Evolutionary conservation across 164 flowering plant genomes (phyloP), one percentile per base, ranked within the genome.

Genomic region (Echeveria elegans): DNA sequence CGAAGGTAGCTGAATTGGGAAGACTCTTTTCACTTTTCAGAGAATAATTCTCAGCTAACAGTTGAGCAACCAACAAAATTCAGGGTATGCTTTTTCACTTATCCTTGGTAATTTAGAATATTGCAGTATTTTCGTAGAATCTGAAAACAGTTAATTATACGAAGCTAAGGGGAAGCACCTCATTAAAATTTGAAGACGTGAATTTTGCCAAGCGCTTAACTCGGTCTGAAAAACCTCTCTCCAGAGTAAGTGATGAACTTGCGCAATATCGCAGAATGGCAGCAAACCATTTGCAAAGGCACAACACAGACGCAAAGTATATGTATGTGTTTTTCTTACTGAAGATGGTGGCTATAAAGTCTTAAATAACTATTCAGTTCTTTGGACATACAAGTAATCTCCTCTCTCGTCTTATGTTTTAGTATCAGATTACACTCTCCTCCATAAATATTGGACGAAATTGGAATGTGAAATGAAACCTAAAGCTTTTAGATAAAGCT

Each of bases 1-100:
- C 69, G 72, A 86, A 70, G 70, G 43, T 82, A 52, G 70, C 76
- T 24, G 93, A 91, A 66, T 77, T 86, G 80, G 92, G 89, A 82
- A 37, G 79, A n/a, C n/a, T n/a, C n/a, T n/a, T n/a, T n/a, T n/a
- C n/a, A n/a, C 73, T 81, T 48, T 63, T 80, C 74, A 69, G 68
- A 78, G 62, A 79, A 73, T 53, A 70, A 50, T 37, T 19, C 58
- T 64, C 82, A 78, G 31, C 77, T 68, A 40, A 71, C 43, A 67
- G 53, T 65, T 72, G 80, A 72, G 41, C 83, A 68, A 26, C 70
- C 71, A 34, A 32, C 30, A 16, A 77, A 66, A 41, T 68, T 56
- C n/a, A 79, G 75, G 85, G 88, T 65, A 84, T 29, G 75, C 65
- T 34, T 70, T 67, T 24, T 12, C 38, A n/a, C 5, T 34, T 14